Evolutionary conservation across 2,329 filamentous ascomycete species (phyloP), one percentile per base, ranked within the genome.

Genomic region (Venturia nashicola): DNA sequence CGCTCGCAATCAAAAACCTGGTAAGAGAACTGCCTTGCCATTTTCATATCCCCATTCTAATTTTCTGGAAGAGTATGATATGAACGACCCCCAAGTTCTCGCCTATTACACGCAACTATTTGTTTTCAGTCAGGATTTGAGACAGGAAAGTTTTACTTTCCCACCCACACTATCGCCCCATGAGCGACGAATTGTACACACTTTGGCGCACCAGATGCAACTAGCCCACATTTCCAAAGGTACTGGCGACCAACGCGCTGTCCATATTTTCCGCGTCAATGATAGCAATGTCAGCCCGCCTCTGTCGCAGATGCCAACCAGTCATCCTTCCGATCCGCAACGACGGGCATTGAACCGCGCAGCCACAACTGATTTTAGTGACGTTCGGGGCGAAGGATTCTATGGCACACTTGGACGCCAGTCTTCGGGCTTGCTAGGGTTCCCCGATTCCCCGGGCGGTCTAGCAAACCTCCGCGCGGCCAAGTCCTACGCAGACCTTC

Each of bases 321-420:
- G 86, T 64, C 86, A 89, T 65, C 84, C 85, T 27, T 79, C 86
- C 61, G 90, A 96, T 67, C 85, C 89, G 64, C 87, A 91, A 69
- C 87, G 93, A 68, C 89, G 93, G 66, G 89, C 88, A 5, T 80
- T 99, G 43, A 96, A 91, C 77, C 88, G 94, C 67, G 92, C 94
- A 18, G 94, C 94, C n/a, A 97, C 94, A 2, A 96, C 95, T 68
- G 94, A 97, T 75, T 97, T 97, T 75, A 91, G 90, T 68, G 88
- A 91, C 67, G 85, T 89, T 61, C 83, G 89, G 63, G 88, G 88
- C 66, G 86, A 86, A 23, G 86, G 83, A 68, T 88, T 88, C 68
- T 93, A 91, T 68, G 86, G 86, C 70, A 84, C 88, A 2, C 83
- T 96, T 65, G 87, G 89, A 27, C 86, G 93, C 67, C 90, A 93